These are phyloP conservation scores for Medicago truncatula DNA, from an alignment of 306 rosid genomes.

Conservation along the genomic window MtrunA17r5.0-ANR NC_053048.1:46528001-46528500, in stretches of 20 bases:
- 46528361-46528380: conserved; percentile 72
- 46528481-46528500: conserved; percentile 16
- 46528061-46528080: neutral
- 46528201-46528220: too few relatives aligned
- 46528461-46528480: conserved; percentile 47
- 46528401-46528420: conserved; percentile 55
- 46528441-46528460: conserved; percentile 93
- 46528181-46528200: too few relatives aligned
- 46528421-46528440: conserved; percentile 86
- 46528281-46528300: neutral
- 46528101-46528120: too few relatives aligned
- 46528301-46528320: neutral
- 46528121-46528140: too few relatives aligned
- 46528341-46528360: conserved; percentile 79
- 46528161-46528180: too few relatives aligned
- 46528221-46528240: neutral
- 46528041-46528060: neutral
- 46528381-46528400: conserved; percentile 73
- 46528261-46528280: conserved; percentile 22
- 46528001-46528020: conserved; percentile 50
- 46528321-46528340: conserved; percentile 68
- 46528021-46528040: neutral
- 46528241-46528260: neutral
- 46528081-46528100: too few relatives aligned
- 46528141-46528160: too few relatives aligned